Evolutionary conservation across 2,329 filamentous ascomycete species (phyloP), one percentile per base, ranked within the genome.

Genomic region (Leptographium flavum): DNA sequence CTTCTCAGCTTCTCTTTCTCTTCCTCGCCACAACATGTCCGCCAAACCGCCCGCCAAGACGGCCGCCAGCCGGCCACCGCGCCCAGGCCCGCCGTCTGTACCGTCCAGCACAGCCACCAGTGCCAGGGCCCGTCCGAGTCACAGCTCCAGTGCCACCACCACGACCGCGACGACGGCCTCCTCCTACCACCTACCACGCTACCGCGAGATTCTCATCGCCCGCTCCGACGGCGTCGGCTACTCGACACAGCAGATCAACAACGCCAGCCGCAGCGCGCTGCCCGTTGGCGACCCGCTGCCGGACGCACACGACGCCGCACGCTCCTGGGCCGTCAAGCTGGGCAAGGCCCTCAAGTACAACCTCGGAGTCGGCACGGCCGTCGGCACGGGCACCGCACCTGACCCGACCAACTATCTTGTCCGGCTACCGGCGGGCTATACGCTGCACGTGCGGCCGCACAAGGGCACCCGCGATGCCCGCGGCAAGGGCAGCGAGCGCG

Each of bases 401-500:
- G 33, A 53, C 39, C 27, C 39, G n/a, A 47, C 31, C 14, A 45
- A 6, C 44, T 55, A 55, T 33, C 42, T 53, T 25, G 50, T 53
- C 19, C 49, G 50, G 13, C 38, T 54, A 9, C 52, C 52, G 4
- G 19, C 45, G 30, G 53, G 53, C 43, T 54, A 51, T 43, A 27
- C 47, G n/a, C 44, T 54, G 40, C 49, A 51, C 43, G 41, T 50
- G 10, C 48, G 52, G 4, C 45, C 47, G 13, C 50, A 50, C 38
- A 48, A 51, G 42, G 27, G n/a, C 17, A 11, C 6, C 3, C 13
- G 19, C 9, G 19, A 37, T 17, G n/a, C 7, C 19, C 7, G 13
- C 13, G 14, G 31, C 23, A 43, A 36, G 42, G 45, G 39, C 11
- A 46, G 43, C 17, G 90, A 93, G 71, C 81, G 83, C 60, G 77